A percentile compares a stretch with the other conserved stretches of the same genome.
Evolutionary conservation across 225 moss, liverwort and hornwort genomes (phyloP).

Genomic region (Sphagnum contortum): DNA sequence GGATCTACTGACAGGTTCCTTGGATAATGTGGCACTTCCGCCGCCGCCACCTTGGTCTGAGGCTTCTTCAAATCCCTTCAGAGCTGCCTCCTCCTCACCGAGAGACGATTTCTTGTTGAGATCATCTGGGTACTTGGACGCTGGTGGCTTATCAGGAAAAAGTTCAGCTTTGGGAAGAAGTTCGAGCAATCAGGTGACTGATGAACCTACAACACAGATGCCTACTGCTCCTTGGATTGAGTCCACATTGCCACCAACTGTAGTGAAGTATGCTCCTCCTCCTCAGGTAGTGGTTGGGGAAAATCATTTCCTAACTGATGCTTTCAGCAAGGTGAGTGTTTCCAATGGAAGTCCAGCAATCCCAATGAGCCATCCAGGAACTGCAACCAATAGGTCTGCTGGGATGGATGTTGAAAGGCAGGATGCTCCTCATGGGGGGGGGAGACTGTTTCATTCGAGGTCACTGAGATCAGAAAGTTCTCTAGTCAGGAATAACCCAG

Average conservation of each 20-base stretch:
- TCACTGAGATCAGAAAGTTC: too few species aligned
- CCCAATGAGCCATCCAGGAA: slow-evolving; percentile 14
- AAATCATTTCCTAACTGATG: slow-evolving; percentile 30
- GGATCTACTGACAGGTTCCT: slow-evolving; percentile 37
- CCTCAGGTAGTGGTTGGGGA: slow-evolving; percentile 14
- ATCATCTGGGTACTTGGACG: slow-evolving; percentile 10
- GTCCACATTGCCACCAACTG: slow-evolving; percentile 10
- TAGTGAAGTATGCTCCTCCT: slow-evolving; percentile 6
- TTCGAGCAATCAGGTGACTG: not conserved
- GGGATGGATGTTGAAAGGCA: too few species aligned
- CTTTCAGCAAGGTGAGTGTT: slow-evolving; percentile 31
- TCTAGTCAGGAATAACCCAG: too few species aligned
- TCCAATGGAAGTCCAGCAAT: slow-evolving; percentile 35
- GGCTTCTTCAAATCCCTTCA: slow-evolving; percentile 9
- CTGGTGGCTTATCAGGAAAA: slow-evolving; percentile 1
- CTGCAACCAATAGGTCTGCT: slow-evolving; percentile 2
- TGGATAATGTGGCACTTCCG: slow-evolving; percentile 8
- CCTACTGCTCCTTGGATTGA: slow-evolving; percentile 13
- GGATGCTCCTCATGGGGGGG: too few species aligned
- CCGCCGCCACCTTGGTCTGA: slow-evolving; percentile 3
- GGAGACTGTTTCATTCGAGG: too few species aligned
- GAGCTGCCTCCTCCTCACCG: slow-evolving; percentile 9
- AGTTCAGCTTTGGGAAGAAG: not conserved
- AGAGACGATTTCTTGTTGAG: slow-evolving; percentile 9
- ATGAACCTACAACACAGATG: not conserved